A percentile compares a stretch with the other conserved stretches of the same genome.
These are phyloP conservation scores for Phyllostachys edulis DNA, from an alignment of 176 grass and related monocot genomes.

Conservation along the genomic window DNA sequence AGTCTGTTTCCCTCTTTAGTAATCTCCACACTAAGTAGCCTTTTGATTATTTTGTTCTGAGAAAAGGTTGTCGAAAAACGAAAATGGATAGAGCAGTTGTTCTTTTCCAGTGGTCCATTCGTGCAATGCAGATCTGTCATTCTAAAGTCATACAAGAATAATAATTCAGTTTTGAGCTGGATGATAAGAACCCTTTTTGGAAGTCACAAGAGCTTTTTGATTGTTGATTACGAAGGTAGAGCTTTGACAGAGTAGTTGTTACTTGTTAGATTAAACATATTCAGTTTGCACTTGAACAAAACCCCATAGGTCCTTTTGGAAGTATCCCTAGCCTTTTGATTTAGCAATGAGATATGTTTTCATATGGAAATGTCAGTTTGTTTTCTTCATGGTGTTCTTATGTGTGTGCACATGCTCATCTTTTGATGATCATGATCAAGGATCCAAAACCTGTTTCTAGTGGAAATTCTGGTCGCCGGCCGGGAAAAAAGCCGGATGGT, in stretches of 20 bases:
- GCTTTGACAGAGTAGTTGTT: conserved; percentile 7
- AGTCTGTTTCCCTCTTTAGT: not conserved
- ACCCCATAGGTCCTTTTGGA: not conserved
- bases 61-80: not conserved
- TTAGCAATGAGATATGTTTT: not conserved
- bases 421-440: not conserved
- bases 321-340: not conserved
- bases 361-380: not conserved
- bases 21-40: not conserved
- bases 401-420: not conserved
- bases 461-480: no score
- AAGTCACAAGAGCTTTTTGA: not conserved
- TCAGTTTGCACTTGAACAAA: conserved; percentile 21
- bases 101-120: conserved; percentile 7
- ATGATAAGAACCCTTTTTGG: not conserved
- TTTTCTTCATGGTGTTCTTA: not conserved
- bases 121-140: conserved; percentile 4
- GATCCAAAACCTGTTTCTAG: no score
- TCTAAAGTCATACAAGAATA: conserved; percentile 11
- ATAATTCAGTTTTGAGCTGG: conserved; percentile 2
- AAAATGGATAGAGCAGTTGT: not conserved
- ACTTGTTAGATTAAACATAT: conserved; percentile 21
- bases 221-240: not conserved
- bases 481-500: no score
- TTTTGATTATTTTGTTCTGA: not conserved